phyloP scores from a whole-genome alignment of 164 flowering plant genomes.

The Pachysandra terminalis region DNA sequence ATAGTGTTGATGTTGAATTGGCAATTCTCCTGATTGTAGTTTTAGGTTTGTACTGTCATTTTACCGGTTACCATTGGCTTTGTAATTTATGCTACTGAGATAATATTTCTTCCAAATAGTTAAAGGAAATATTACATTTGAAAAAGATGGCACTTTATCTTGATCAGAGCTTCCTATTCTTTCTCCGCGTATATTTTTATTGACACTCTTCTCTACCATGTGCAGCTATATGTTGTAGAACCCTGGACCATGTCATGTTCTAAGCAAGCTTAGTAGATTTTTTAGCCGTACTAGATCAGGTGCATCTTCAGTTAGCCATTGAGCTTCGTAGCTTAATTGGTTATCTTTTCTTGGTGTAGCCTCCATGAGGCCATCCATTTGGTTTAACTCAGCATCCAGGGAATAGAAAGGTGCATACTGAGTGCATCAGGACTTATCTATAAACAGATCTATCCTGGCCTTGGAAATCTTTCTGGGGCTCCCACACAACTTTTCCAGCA shows the following conservation, averaged over 20 bases:
- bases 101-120: too few species aligned
- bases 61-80: not conserved
- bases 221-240: conserved; percentile 5
- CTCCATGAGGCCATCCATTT: too few species aligned
- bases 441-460: conserved; percentile 24
- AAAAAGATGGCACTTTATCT: not conserved
- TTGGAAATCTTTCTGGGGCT: conserved; percentile 22
- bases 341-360: not conserved
- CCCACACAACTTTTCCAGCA: conserved; percentile 11
- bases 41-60: not conserved
- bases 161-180: not conserved
- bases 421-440: conserved; percentile 5
- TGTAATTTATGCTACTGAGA: not conserved
- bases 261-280: too few species aligned
- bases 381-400: not conserved
- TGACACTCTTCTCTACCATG: not conserved
- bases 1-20: not conserved
- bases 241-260: not conserved
- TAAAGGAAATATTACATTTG: not conserved
- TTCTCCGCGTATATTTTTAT: not conserved
- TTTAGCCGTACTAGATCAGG: not conserved
- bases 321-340: not conserved
- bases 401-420: not conserved
- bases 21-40: not conserved
- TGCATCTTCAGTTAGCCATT: not conserved